Evolutionary conservation across 352 stramenopile species (phyloP).

Genomic region (Phytophthora aleatoria): DNA sequence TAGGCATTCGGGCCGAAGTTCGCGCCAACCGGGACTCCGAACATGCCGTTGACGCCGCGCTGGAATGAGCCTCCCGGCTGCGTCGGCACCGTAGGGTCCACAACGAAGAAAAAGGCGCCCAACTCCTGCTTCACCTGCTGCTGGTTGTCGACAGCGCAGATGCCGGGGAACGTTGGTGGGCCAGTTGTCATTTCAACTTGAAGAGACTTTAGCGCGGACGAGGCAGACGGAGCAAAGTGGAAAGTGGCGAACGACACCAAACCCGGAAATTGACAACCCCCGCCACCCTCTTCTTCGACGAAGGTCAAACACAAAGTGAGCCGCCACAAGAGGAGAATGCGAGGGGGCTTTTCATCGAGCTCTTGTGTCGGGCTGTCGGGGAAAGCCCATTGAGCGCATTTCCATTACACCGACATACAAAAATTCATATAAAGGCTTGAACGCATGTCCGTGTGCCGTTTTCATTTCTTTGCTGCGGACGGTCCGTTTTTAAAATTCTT

Average conservation of each 20-base stretch:
- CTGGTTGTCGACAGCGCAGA: slow-evolving; percentile 9
- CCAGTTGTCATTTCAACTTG: slow-evolving; percentile 18
- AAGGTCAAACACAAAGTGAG: slow-evolving; percentile 17
- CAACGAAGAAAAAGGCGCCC: slow-evolving; percentile 17
- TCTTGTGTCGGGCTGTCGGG: too few relatives aligned
- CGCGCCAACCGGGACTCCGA: not conserved
- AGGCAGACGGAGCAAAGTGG: slow-evolving; percentile 13
- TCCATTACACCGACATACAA: slow-evolving; percentile 20
- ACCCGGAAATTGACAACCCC: not conserved
- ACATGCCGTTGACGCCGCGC: not conserved
- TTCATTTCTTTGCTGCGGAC: slow-evolving; percentile 19
- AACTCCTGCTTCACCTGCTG: slow-evolving; percentile 11
- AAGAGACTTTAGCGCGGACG: not conserved
- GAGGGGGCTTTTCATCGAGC: too few relatives aligned
- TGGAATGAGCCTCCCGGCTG: slow-evolving; percentile 1
- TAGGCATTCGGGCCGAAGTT: slow-evolving; percentile 17
- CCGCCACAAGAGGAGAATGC: too few relatives aligned
- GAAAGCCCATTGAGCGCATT: slow-evolving; percentile 8
- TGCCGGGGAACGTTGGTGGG: slow-evolving; percentile 5
- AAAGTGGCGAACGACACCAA: slow-evolving; percentile 10
- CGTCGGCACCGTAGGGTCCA: slow-evolving; percentile 5
- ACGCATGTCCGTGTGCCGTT: slow-evolving; percentile 16
- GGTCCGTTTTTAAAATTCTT: not conserved
- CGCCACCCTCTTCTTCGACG: slow-evolving; percentile 10
- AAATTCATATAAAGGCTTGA: not conserved